These are phyloP conservation scores for Aspergillus unguis DNA, from an alignment of 2,329 filamentous ascomycete species.

Conservation along the genomic window DNA sequence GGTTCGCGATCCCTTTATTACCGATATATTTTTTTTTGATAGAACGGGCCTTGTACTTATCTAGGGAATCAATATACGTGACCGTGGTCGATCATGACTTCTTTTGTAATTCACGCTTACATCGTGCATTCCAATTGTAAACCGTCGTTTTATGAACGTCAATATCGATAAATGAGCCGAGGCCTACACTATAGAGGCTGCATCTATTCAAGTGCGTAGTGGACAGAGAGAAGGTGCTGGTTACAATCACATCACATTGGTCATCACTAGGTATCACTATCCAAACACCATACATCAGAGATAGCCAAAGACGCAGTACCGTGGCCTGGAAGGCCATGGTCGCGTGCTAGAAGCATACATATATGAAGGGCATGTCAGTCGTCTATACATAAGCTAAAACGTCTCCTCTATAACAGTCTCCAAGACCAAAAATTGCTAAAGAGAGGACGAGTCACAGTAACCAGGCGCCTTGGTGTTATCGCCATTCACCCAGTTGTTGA, in stretches of 20 bases:
- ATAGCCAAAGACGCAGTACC: too few relatives aligned
- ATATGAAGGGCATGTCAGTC: not conserved
- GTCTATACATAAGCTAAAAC: not conserved
- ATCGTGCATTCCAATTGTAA: too few relatives aligned
- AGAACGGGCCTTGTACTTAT: conserved; percentile 11
- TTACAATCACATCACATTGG: too few relatives aligned
- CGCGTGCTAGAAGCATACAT: not conserved
- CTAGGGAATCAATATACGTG: conserved; percentile 4
- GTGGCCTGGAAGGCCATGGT: not conserved
- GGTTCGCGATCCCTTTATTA: conserved; percentile 7
- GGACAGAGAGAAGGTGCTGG: too few relatives aligned
- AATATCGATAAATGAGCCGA: too few relatives aligned
- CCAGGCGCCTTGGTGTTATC: conserved; percentile 53
- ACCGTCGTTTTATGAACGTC: too few relatives aligned
- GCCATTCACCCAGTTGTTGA: conserved; percentile 77
- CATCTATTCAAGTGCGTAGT: too few relatives aligned
- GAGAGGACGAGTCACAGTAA: conserved; percentile 56
- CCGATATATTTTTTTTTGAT: conserved; percentile 10
- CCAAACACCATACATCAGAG: too few relatives aligned
- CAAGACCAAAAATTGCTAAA: not conserved
- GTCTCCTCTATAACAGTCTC: not conserved
- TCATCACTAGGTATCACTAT: too few relatives aligned
- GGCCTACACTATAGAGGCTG: too few relatives aligned
- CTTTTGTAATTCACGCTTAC: not conserved
- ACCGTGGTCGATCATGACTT: not conserved